Evolutionary conservation across 768 basidiomycete genomes (phyloP).

Genomic region (Hericium alpestre): DNA sequence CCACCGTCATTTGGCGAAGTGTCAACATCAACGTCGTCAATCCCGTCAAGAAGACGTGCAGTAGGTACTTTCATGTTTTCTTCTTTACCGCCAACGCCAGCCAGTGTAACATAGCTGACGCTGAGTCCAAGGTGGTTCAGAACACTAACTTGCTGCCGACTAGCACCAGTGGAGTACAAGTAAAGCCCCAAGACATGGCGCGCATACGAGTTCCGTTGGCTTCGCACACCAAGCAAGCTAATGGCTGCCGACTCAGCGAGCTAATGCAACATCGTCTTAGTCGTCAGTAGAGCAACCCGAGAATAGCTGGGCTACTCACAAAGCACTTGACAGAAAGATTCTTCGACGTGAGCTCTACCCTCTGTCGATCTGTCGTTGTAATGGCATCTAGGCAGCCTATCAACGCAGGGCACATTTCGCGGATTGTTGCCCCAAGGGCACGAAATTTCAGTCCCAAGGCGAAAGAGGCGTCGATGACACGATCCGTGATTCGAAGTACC

Average conservation of each 20-base stretch:
- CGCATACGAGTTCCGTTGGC: conserved; percentile 6
- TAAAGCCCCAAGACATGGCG: conserved; percentile 8
- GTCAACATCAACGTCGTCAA: no score
- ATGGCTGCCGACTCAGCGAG: neutral
- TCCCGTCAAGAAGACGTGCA: no score
- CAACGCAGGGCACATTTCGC: conserved; percentile 2
- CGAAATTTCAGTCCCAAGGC: neutral
- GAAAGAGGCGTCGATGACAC: neutral
- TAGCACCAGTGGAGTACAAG: conserved; percentile 10
- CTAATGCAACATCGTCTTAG: neutral
- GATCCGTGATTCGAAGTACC: neutral
- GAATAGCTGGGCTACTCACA: neutral
- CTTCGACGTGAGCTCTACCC: neutral
- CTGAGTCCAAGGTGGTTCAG: conserved; percentile 13
- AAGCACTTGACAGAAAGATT: neutral
- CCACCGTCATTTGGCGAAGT: no score
- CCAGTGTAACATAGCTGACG: conserved; percentile 11
- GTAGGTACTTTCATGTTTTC: no score
- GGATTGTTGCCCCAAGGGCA: neutral
- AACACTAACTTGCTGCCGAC: conserved; percentile 5
- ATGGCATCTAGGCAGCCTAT: conserved; percentile 1
- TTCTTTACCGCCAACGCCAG: neutral
- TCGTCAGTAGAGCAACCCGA: neutral
- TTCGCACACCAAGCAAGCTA: conserved; percentile 5
- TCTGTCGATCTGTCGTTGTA: conserved; percentile 2